Conservation (phyloP, 139 green algal species). For the Chlamydomonas schloesseri region DNA sequence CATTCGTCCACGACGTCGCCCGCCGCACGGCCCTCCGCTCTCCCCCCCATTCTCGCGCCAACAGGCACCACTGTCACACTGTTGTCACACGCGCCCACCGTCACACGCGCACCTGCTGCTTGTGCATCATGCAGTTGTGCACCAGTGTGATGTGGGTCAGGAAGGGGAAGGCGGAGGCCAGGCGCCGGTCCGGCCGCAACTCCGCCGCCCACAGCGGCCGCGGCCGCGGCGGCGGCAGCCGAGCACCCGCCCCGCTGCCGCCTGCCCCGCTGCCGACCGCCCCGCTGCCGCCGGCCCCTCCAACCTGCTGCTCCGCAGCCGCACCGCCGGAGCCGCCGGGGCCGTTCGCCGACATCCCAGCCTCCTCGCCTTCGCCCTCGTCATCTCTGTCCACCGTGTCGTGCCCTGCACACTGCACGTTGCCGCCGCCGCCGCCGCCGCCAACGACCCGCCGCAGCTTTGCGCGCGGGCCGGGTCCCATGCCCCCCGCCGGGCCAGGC, state of each 20-base stretch:
- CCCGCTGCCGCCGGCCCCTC: background rate
- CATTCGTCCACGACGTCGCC: no score
- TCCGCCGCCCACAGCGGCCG: background rate
- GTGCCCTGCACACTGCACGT: no score
- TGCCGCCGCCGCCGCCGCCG: background rate
- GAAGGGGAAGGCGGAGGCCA: background rate
- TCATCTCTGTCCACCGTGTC: no score
- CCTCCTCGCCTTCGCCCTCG: background rate
- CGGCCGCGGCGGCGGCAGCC: background rate
- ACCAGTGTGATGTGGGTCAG: conserved; percentile 28
- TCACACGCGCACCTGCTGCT: no score
- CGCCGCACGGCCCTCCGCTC: no score
- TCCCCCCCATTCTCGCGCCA: no score
- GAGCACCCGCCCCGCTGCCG: background rate
- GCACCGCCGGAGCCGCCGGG: no score
- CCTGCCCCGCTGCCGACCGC: background rate
- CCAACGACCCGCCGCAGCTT: background rate
- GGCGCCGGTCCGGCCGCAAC: conserved; percentile 1
- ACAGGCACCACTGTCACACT: no score
- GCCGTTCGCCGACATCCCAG: background rate
- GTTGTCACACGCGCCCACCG: no score
- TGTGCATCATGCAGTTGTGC: background rate
- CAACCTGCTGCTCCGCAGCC: background rate
- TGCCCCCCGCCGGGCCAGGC: no score
- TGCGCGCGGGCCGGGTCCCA: no score